Evolutionary conservation across 345 rosid species (phyloP).

Genomic region (Bruguiera sexangula): DNA sequence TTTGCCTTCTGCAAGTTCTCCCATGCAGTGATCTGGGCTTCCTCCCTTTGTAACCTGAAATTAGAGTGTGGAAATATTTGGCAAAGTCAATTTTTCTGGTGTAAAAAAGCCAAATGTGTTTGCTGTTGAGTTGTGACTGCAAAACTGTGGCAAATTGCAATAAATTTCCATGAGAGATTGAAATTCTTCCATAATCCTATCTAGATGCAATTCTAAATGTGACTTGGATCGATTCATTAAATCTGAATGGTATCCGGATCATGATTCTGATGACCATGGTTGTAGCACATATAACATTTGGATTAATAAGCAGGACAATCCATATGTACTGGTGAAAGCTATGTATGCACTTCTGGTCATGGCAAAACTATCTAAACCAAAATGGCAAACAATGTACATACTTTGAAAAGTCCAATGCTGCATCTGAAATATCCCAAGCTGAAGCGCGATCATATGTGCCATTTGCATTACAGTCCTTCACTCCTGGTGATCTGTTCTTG

Average conservation of each 20-base stretch:
- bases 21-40: slow-evolving; percentile 93
- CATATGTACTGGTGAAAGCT: too few relatives aligned
- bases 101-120: neutral
- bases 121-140: slow-evolving; percentile 3
- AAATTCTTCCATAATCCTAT: too few relatives aligned
- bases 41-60: slow-evolving; percentile 75
- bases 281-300: too few relatives aligned
- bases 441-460: slow-evolving; percentile 34
- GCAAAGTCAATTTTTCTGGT: neutral
- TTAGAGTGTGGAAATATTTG: neutral
- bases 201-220: too few relatives aligned
- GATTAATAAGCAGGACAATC: too few relatives aligned
- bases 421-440: slow-evolving; percentile 59
- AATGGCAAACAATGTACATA: slow-evolving; percentile 19
- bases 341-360: neutral
- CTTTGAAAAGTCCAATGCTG: slow-evolving; percentile 61
- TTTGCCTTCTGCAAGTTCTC: slow-evolving; percentile 93
- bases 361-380: neutral
- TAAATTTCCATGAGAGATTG: too few relatives aligned
- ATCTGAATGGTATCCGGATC: too few relatives aligned
- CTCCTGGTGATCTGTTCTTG: slow-evolving; percentile 42
- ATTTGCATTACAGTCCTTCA: slow-evolving; percentile 32
- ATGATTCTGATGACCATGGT: too few relatives aligned
- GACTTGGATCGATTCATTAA: too few relatives aligned
- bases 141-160: neutral